These are phyloP conservation scores for Erigeron canadensis DNA, from an alignment of 129 eudicot species.

Conservation along the genomic window DNA sequence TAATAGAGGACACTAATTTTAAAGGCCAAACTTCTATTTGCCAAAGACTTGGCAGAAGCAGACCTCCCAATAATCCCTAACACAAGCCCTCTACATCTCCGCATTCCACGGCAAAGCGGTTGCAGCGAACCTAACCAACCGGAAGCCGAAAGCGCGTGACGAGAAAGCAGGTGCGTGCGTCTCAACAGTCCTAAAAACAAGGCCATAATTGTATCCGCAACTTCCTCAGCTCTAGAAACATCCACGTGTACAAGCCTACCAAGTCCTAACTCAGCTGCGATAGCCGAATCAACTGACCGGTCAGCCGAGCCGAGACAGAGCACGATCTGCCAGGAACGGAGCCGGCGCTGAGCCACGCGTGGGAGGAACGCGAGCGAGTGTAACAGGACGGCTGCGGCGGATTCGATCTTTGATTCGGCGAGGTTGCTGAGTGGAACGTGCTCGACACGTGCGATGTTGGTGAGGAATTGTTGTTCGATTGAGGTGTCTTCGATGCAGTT, in stretches of 20 bases:
- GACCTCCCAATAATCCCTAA: slow-evolving; percentile 94
- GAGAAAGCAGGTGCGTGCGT: slow-evolving; percentile 81
- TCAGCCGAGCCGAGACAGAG: slow-evolving; percentile 97
- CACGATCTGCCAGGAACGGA: slow-evolving; percentile 89
- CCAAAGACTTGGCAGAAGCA: slow-evolving; percentile 83
- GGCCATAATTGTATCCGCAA: slow-evolving; percentile 98
- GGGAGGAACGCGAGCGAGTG: slow-evolving; percentile 97
- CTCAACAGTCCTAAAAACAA: slow-evolving; percentile 74
- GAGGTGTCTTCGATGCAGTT: slow-evolving; percentile 84
- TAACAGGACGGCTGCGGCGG: slow-evolving; percentile 86
- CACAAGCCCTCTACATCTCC: slow-evolving; percentile 90
- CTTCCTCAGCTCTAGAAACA: slow-evolving; percentile 89
- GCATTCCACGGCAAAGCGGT: slow-evolving; percentile 98
- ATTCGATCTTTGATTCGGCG: slow-evolving; percentile 68
- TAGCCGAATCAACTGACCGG: slow-evolving; percentile 81
- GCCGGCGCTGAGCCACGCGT: slow-evolving; percentile 99
- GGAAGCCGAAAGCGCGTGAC: slow-evolving; percentile 82
- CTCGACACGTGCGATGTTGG: slow-evolving; percentile 74
- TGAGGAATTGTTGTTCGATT: slow-evolving; percentile 66
- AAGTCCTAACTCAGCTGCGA: slow-evolving; percentile 85
- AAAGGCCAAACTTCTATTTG: slow-evolving; percentile 89
- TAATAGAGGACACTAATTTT: slow-evolving; percentile 90
- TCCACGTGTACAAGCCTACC: slow-evolving; percentile 82
- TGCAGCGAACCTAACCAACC: slow-evolving; percentile 98
- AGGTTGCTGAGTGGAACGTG: slow-evolving; percentile 83